Evolutionary conservation across 352 stramenopile genomes (phyloP).

Genomic region (Plasmopara viticola): DNA sequence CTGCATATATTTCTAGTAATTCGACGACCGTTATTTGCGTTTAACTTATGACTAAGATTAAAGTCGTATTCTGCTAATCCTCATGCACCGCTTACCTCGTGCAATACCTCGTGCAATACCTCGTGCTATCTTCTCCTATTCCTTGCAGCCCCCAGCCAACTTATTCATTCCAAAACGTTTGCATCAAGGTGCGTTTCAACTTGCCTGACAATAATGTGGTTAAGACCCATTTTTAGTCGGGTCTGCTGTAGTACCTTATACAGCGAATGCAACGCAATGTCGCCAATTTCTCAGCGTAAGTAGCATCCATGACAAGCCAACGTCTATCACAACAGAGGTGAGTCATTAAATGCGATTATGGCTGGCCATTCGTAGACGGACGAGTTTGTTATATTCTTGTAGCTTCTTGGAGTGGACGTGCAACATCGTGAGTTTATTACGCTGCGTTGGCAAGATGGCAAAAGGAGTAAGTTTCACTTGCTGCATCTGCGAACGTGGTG

Average conservation of each 20-base stretch:
- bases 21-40: too few species aligned
- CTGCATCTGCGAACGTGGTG: conserved; percentile 78
- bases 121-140: too few species aligned
- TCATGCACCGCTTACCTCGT: too few species aligned
- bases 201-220: too few species aligned
- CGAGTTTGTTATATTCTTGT: background rate
- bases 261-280: conserved; percentile 7
- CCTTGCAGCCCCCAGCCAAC: too few species aligned
- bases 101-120: too few species aligned
- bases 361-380: background rate
- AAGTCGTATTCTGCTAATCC: too few species aligned
- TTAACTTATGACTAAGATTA: too few species aligned
- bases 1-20: too few species aligned
- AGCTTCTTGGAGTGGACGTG: conserved; percentile 68
- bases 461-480: conserved; percentile 62
- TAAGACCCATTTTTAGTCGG: background rate
- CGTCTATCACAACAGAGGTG: conserved; percentile 26
- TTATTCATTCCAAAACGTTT: too few species aligned
- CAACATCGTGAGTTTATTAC: conserved; percentile 66
- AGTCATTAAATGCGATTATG: background rate
- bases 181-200: too few species aligned
- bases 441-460: conserved; percentile 73
- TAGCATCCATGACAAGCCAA: conserved; percentile 8
- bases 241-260: conserved; percentile 3
- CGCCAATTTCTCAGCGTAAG: conserved; percentile 15